Percentiles rank a stretch among this genome's conserved stretches.
phyloP scores from a whole-genome alignment of 169 alveolate genomes.

The Plasmodium inui region DNA sequence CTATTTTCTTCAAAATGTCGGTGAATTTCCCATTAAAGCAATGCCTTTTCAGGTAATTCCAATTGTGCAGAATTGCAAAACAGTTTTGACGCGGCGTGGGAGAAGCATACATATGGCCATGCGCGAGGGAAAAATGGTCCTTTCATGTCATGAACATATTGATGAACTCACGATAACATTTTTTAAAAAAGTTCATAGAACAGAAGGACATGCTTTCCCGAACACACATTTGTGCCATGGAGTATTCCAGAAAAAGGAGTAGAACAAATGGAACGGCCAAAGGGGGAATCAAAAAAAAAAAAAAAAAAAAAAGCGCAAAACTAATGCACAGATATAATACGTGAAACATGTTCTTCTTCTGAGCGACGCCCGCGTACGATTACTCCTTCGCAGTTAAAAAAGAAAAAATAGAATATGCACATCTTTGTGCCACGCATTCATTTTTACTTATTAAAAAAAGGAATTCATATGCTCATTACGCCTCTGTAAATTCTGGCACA shows the following conservation, averaged over 20 bases:
- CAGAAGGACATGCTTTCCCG: background rate
- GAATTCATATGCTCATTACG: background rate
- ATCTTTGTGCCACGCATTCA: background rate
- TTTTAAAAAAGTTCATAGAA: background rate
- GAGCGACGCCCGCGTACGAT: background rate
- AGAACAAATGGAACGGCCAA: background rate
- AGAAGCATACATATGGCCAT: background rate
- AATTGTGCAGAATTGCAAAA: background rate
- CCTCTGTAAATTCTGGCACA: background rate
- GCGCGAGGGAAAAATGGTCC: background rate
- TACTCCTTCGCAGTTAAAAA: background rate
- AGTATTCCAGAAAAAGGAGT: background rate
- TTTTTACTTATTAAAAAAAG: background rate
- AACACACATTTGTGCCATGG: background rate
- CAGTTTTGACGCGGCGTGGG: background rate
- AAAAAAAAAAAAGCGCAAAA: background rate
- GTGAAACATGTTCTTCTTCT: background rate
- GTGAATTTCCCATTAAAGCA: background rate
- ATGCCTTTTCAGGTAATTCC: background rate
- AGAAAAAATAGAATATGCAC: background rate
- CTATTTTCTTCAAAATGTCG: background rate
- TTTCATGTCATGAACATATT: background rate
- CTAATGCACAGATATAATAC: background rate
- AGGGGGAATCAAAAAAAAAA: background rate
- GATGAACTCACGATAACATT: background rate